phyloP scores from a whole-genome alignment of 1,139 yeast genomes.

The Candida tetrigidarum region DNA sequence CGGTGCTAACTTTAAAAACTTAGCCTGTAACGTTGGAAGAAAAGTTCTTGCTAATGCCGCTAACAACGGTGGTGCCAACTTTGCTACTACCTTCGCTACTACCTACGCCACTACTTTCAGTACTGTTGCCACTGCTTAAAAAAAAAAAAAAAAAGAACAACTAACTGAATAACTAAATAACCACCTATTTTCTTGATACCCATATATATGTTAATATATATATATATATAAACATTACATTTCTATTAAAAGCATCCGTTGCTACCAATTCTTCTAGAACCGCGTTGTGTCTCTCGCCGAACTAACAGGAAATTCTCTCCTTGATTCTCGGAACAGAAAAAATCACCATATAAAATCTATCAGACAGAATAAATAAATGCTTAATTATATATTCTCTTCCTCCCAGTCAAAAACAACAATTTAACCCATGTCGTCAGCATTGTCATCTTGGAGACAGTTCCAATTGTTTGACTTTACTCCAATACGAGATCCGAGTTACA shows the following conservation, averaged over 20 bases:
- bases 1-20: constrained; percentile 2
- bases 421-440: constrained; percentile 18
- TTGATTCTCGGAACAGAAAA: no score
- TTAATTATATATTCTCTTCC: no score
- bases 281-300: no score
- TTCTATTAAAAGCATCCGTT: no score
- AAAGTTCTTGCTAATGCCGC: constrained; percentile 1
- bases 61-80: not conserved
- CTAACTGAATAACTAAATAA: no score
- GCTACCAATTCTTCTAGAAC: no score
- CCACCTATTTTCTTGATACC: not conserved
- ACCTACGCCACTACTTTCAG: constrained; percentile 1
- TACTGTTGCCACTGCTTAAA: not conserved
- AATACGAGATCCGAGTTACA: constrained; percentile 77
- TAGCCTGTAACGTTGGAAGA: constrained; percentile 4
- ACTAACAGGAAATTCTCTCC: no score
- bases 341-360: no score
- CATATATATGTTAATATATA: not conserved
- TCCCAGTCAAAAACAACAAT: no score
- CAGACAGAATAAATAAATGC: no score
- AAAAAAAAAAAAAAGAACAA: no score
- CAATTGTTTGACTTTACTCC: constrained; percentile 87
- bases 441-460: constrained; percentile 79
- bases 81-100: constrained; percentile 1
- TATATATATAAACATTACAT: no score